Base-by-base conservation (phyloP, 2,329 filamentous ascomycete species). In the Colletotrichum falcatum region DNA sequence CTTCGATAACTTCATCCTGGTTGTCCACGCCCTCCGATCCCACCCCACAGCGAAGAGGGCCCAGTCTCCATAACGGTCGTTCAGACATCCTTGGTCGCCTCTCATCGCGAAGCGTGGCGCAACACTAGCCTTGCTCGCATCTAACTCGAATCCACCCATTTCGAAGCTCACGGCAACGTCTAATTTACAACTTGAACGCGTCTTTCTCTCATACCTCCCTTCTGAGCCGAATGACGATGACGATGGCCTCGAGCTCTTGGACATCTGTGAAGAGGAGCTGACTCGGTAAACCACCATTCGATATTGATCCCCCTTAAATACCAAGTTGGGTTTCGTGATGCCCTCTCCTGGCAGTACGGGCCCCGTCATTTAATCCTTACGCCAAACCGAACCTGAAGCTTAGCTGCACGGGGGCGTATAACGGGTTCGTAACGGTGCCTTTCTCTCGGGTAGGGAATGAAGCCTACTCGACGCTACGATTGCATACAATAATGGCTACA, bases 401-500 rank as follows among this genome's bases (percentile, higher is more conserved):
- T 4, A 28, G 44, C 23, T 20, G 30, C 16, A 37, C 4, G 59
- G 59, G 18, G 16, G n/a, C 23, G 49, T 23, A 7, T 4, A n/a
- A 20, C 23, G 23, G n/a, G 42, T 16, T 18, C 51, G 35, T 33
- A 30, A 42, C 48, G 33, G n/a, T 37, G n/a, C 42, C 49, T 35
- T 63, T 23, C 8, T 55, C 55, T 35, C 12, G 20, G 26, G 28
- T 35, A 23, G 37, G 61, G 55, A 48, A 66, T 55, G 62, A 60
- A 48, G 35, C 23, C 28, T 18, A 30, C 35, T 33, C 30, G 6
- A 61, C n/a, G 33, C 44, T 46, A 58, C 55, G 44, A 28, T n/a
- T 23, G 23, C 26, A 59, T 14, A 56, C 9, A 56, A 51, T 51
- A 49, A 70, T 70, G 67, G 63, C 67, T 51, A 61, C 67, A 39